Evolutionary conservation across 495 filamentous ascomycete genomes (phyloP), one percentile per base, ranked within the genome.

Genomic region (Chaetomium fimeti): DNA sequence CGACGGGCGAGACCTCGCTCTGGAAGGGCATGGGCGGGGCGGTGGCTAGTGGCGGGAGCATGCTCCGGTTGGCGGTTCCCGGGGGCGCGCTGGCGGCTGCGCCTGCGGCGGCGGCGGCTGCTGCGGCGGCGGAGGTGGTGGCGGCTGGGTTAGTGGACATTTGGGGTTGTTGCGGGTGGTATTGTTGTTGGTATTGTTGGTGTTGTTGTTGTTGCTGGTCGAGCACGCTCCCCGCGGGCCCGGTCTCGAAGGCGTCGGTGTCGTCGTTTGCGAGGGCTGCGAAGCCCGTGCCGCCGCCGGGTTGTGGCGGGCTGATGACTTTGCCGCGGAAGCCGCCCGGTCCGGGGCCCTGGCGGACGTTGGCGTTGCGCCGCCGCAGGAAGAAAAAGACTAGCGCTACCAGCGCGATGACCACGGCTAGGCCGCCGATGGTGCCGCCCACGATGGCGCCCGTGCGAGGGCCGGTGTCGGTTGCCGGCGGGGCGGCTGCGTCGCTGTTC

Each of bases 381-480:
- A 71, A 22, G 62, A 71, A 55, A 45, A 67, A 53, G 66, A 53
- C 62, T n/a, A 69, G 42, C 29, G 64, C 55, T 0, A 52, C 40
- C 18, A 65, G 18, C 15, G 57, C 57, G 29, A 57, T 42, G 13
- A 65, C 57, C 22, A 67, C 57, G 64, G 64, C 69, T 2, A 66
- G 42, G 11, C 62, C 64, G 22, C 47, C 57, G 57, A 68, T 71
- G 40, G 75, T 74, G 45, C 79, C 80, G 56, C 80, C 80, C 11
- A 81, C 75, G 15, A 82, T 79, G 48, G 76, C 77, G 7, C 77
- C 79, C 7, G 71, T 76, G 15, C 75, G 71, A 56, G 62, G 71
- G 40, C 57, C 61, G 20, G 62, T 40, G n/a, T 67, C 48, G 56
- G 68, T 40, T 20, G 65, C 67, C 2, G 64, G 43, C 66, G 48